Conservation (phyloP, 108 stramenopile genomes). For the Discostella pseudostelligera region DNA sequence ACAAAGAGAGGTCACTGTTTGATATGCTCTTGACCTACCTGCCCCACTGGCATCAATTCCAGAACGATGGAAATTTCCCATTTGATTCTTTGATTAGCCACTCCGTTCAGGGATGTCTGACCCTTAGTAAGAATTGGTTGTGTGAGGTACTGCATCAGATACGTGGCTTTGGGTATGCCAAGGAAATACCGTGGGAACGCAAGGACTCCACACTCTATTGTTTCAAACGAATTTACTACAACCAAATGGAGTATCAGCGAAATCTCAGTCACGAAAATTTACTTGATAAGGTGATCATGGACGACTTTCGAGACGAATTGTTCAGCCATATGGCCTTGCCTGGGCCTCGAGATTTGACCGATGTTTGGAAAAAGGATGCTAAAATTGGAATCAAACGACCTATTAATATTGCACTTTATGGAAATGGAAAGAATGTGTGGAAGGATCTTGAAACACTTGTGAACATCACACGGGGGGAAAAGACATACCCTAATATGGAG, state of each 20-base stretch:
- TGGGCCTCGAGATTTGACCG: constrained; percentile 3
- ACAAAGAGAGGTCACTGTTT: constrained; percentile 34
- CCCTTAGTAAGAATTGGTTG: constrained; percentile 31
- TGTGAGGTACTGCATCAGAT: constrained; percentile 41
- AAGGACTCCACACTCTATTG: constrained; percentile 37
- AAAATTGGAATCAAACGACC: constrained; percentile 1
- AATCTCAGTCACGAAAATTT: constrained; percentile 16
- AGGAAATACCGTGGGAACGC: constrained; percentile 34
- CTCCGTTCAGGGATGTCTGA: constrained; percentile 29
- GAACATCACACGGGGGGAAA: constrained; percentile 15
- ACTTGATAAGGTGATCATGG: constrained; percentile 24
- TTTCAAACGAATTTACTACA: constrained; percentile 26
- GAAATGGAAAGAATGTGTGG: constrained; percentile 31
- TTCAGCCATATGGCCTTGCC: constrained; percentile 33
- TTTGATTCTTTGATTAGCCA: constrained; percentile 29
- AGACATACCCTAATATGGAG: constrained; percentile 31
- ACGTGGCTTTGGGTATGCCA: constrained; percentile 36
- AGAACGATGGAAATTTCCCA: constrained; percentile 17
- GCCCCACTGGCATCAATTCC: constrained; percentile 28
- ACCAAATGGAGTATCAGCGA: constrained; percentile 27
- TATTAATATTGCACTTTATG: constrained; percentile 39
- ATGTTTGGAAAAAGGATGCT: background rate
- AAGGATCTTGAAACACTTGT: constrained; percentile 35
- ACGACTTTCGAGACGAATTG: constrained; percentile 26
- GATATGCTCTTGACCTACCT: constrained; percentile 41